Percentiles rank a stretch among this genome's conserved stretches.
Evolutionary conservation across 2,329 filamentous ascomycete species (phyloP).

Genomic region (Cadophora gregata): DNA sequence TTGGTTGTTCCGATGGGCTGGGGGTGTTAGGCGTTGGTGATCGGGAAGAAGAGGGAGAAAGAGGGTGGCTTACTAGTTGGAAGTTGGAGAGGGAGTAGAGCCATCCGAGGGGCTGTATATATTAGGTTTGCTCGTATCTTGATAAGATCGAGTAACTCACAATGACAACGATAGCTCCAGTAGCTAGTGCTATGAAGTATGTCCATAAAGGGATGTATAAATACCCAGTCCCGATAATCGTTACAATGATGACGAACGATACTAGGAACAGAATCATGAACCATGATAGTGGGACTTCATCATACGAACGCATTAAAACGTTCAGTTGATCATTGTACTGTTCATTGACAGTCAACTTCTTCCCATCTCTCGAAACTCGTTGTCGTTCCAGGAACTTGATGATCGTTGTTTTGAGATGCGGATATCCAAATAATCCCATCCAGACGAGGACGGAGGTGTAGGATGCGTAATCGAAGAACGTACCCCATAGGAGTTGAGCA

Average conservation of each 20-base stretch:
- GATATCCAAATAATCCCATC: conserved; percentile 61
- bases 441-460: conserved; percentile 63
- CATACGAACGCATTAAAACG: conserved; percentile 60
- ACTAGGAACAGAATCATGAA: conserved; percentile 56
- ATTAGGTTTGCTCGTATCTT: conserved; percentile 7
- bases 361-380: conserved; percentile 32
- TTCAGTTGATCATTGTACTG: conserved; percentile 65
- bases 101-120: conserved; percentile 56
- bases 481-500: conserved; percentile 61
- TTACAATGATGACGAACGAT: conserved; percentile 57
- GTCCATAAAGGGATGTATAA: conserved; percentile 67
- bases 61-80: conserved; percentile 43
- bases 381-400: conserved; percentile 51
- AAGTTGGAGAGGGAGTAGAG: conserved; percentile 65
- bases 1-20: conserved; percentile 63
- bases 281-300: conserved; percentile 66
- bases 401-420: conserved; percentile 53
- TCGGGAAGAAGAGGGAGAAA: background rate
- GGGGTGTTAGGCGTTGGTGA: conserved; percentile 29
- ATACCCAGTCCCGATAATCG: conserved; percentile 55
- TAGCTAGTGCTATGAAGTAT: conserved; percentile 61
- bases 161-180: conserved; percentile 60
- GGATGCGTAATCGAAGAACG: conserved; percentile 66
- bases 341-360: conserved; percentile 53
- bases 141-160: conserved; percentile 16